These are phyloP conservation scores for Cutaneotrichosporon cavernicola DNA, from an alignment of 1,284 basidiomycete genomes.

Conservation along the genomic window DNA sequence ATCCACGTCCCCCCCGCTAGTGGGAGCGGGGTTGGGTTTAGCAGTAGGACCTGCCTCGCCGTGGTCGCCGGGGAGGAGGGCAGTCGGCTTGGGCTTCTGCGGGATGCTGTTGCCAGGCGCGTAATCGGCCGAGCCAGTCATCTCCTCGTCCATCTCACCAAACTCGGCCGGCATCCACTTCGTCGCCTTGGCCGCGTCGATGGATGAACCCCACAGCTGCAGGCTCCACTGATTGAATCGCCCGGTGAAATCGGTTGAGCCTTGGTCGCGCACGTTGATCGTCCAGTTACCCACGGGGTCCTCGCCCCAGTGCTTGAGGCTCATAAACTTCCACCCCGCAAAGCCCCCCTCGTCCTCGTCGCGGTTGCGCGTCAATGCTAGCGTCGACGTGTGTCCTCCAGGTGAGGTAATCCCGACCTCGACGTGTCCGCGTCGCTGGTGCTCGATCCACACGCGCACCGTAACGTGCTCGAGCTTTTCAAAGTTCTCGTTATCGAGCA, in stretches of 20 bases:
- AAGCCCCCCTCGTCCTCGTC: slow-evolving; percentile 74
- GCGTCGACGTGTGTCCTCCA: slow-evolving; percentile 76
- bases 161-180: slow-evolving; percentile 58
- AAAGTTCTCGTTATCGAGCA: slow-evolving; percentile 74
- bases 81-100: slow-evolving; percentile 79
- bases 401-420: slow-evolving; percentile 88
- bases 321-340: slow-evolving; percentile 96
- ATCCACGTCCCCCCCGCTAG: slow-evolving; percentile 27
- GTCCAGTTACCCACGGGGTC: slow-evolving; percentile 91
- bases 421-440: slow-evolving; percentile 82
- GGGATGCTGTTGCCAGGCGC: slow-evolving; percentile 50
- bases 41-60: slow-evolving; percentile 50
- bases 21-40: background rate
- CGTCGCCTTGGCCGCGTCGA: slow-evolving; percentile 68
- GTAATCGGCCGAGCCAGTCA: slow-evolving; percentile 37
- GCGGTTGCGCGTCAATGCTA: slow-evolving; percentile 69
- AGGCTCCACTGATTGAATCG: slow-evolving; percentile 88
- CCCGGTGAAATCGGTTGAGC: slow-evolving; percentile 64
- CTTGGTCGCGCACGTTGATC: slow-evolving; percentile 77
- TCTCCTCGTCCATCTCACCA: slow-evolving; percentile 51
- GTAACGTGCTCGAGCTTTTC: slow-evolving; percentile 91
- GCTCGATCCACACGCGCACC: slow-evolving; percentile 87
- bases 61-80: slow-evolving; percentile 81
- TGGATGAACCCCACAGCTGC: slow-evolving; percentile 86
- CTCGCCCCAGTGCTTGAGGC: slow-evolving; percentile 98